Evolutionary conservation across 1,139 yeast genomes (phyloP), one percentile per base, ranked within the genome.

Genomic region (Ogataea hybrid): DNA sequence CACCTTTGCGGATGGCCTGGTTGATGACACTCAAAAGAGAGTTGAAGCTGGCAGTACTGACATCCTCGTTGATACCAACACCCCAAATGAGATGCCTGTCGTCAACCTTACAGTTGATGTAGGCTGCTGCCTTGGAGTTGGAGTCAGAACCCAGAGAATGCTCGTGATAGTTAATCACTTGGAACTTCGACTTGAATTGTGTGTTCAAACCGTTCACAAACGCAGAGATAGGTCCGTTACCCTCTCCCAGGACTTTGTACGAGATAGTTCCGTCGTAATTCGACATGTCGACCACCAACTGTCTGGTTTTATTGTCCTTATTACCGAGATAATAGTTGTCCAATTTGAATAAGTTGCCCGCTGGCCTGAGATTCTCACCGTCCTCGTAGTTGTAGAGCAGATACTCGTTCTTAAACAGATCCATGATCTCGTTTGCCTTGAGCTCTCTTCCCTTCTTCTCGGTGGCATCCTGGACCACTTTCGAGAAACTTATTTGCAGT

Each of bases 181-280:
- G 86, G 44, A 89, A 69, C 15, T 61, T 60, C 44, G 69, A 66
- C 34, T 77, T 76, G 49, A 87, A 73, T 45, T 73, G 69, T 34
- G 68, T 67, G 32, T 82, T 70, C 52, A 92, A 65, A 12, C 96
- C 96, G 64, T 87, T 82, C 15, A 84, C 74, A 64, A 89, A 82
- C 2, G 97, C 86, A 20, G 97, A 92, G 55, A 92, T 84, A 48
- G 96, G 97, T 65, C 97, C 98, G 62, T 92, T 92, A 63, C 97
- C 97, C 37, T 68, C 64, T 54, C 97, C 97, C 37, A 65, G 62
- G 31, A 87, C 70, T 35, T 66, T 64, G 16, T 52, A 32, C 8
- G 46, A 39, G 8, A 42, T 32, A 10, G 52, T 43, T 9, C 36
- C 42, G 16, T 44, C 44, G 44, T 75, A 70, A 35, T 68, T 53